A percentile compares a stretch with the other conserved stretches of the same genome.
Evolutionary conservation across 225 moss, liverwort and hornwort species (phyloP).

Genomic region (Sphagnum tenellum): DNA sequence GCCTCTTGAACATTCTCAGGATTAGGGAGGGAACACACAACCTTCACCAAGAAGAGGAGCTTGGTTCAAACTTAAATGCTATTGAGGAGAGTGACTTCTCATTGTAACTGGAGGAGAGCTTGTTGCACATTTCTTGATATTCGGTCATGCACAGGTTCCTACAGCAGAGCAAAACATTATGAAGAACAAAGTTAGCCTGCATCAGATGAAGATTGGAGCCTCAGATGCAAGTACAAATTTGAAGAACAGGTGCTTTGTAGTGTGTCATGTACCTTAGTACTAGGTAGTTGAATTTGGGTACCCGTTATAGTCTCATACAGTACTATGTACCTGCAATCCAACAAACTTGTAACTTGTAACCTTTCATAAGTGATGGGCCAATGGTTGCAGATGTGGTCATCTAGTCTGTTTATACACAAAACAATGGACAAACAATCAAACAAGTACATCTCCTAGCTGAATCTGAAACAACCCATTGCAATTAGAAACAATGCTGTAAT

Average conservation of each 20-base stretch:
- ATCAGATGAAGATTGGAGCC: conserved; percentile 5
- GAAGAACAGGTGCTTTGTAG: background rate
- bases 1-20: too few species aligned
- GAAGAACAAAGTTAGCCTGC: background rate
- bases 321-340: conserved; percentile 36
- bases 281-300: conserved; percentile 27
- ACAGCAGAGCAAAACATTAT: conserved; percentile 1
- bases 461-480: too few species aligned
- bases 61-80: too few species aligned
- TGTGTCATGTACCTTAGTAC: conserved; percentile 21
- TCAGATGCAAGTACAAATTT: background rate
- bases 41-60: too few species aligned
- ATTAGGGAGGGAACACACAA: too few species aligned
- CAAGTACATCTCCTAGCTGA: background rate
- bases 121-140: conserved; percentile 36
- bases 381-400: background rate
- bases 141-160: conserved; percentile 42
- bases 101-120: conserved; percentile 5
- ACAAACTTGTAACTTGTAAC: background rate
- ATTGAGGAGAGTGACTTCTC: too few species aligned
- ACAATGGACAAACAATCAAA: background rate
- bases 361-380: background rate
- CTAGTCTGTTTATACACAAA: too few species aligned
- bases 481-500: too few species aligned
- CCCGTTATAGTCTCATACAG: conserved; percentile 55